Base-by-base conservation (phyloP, 177 flowering plant species). In the Vitis hybrid region DNA sequence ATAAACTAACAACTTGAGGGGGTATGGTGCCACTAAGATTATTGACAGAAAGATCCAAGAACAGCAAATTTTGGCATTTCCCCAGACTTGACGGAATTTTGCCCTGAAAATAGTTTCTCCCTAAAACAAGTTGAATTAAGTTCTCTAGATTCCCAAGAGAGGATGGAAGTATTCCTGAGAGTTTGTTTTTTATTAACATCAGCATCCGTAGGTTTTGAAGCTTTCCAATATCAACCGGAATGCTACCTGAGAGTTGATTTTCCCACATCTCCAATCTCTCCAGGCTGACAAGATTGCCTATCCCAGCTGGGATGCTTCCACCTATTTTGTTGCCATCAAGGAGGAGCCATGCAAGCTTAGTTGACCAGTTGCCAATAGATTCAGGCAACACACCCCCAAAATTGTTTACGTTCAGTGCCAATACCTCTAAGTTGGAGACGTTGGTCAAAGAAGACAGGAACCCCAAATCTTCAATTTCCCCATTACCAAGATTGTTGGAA, bases 101-200 rank as follows among this genome's bases (percentile, higher is more conserved):
- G 18, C 79, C 79, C 21, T 66, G 54, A 14, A 79, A 56, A 6
- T 59, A 49, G 32, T 76, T 76, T 4, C 21, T 6, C 1, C 13
- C 14, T 13, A 79, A 6, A 15, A 0, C 6, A 15, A 70, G 76
- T 4, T 30, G 1, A 18, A 18, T 13, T 18, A 82, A 19, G 6
- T 1, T 0, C 3, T 75, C 68, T 1, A 78, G 62, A 57, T 82
- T 80, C 10, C 83, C 81, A 6, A 76, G 1, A 5, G 75, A 70
- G 17, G 63, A 18, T 4, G 85, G 83, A 32, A 82, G 78, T 3
- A 2, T 6, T 2, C 82, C 82, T 2, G 72, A 19, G 4, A 81
- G 48, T n/a, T 30, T 32, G 51, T 79, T 81, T 11, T 12, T 30
- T 0, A 12, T 0, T 3, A 81, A 3, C 11, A 0, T 1, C 19